Base-by-base conservation (phyloP, 495 filamentous ascomycete genomes). In the Aspergillus heteromorphus region DNA sequence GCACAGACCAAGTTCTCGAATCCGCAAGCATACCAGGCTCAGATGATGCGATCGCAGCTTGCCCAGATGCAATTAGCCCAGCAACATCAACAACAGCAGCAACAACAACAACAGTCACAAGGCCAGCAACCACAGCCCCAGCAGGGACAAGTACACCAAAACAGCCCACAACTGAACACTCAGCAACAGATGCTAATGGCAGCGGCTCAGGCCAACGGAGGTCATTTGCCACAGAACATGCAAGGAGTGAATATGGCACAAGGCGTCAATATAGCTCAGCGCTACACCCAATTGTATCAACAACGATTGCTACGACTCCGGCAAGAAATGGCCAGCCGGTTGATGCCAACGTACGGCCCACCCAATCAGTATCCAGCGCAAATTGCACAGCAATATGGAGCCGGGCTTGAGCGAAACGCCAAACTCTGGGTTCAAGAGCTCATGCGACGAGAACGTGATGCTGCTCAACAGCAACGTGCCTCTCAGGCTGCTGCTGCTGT, bases 11-110 rank as follows among this genome's bases (percentile, higher is more conserved):
- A 67, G 20, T 67, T 70, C 36, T 67, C 65, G 5, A 65, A 68
- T n/a, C 73, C 76, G 27, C 76, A 80, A 49, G 70, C 72, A 4
- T 75, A 81, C 36, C 76, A 78, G 50, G 59, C 66, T 3, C 73
- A 77, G 47, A 59, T 74, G 43, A 69, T 73, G 62, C 73, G 70
- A 4, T 64, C 69, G 30, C 73, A 76, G 56, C 67, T 69, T 41
- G 59, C 60, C 11, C 73, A 76, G 47, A 64, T 73, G 67, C 73
- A 76, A 30, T 66, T 71, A 55, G 65, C 65, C 11, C 72, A 74
- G 43, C 72, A 73, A 2, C 68, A 68, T 19, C 73, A 74, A 31
- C 68, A 71, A n/a, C 58, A 60, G 23, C 64, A 66, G 19, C 61
- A 61, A 29, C 62, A 63, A 25, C 65, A 64, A 23, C 66, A 66